Evolutionary conservation across 2,329 filamentous ascomycete species (phyloP).

Genomic region (Zymoseptoria passerinii): DNA sequence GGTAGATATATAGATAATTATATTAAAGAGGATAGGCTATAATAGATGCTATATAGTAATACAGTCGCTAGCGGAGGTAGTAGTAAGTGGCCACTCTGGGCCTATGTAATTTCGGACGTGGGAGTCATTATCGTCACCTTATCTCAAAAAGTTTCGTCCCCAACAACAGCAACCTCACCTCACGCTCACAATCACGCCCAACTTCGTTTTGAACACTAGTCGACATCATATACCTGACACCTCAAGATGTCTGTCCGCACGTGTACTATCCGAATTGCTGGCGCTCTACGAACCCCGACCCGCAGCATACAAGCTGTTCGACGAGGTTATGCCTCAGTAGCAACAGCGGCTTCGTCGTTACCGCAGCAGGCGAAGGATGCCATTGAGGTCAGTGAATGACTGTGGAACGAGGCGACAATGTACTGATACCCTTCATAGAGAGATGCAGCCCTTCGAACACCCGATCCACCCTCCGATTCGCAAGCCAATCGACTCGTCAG

Average conservation of each 20-base stretch:
- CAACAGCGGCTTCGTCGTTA: constrained; percentile 35
- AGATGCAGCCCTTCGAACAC: constrained; percentile 51
- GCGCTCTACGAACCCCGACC: constrained; percentile 9
- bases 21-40: too few relatives aligned
- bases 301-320: background rate
- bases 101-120: background rate
- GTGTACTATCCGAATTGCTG: constrained; percentile 19
- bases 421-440: constrained; percentile 30
- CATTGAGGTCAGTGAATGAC: constrained; percentile 16
- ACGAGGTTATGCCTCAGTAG: constrained; percentile 28
- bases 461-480: constrained; percentile 67
- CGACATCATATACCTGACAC: background rate
- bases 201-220: background rate
- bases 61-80: too few relatives aligned
- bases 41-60: too few relatives aligned
- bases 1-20: too few relatives aligned
- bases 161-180: background rate
- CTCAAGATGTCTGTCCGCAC: constrained; percentile 1
- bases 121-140: background rate
- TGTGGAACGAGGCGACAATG: background rate
- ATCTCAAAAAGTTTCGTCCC: background rate
- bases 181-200: background rate
- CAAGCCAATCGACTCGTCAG: constrained; percentile 65
- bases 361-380: constrained; percentile 31
- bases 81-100: too few relatives aligned